A percentile compares a stretch with the other conserved stretches of the same genome.
phyloP scores from a whole-genome alignment of 495 filamentous ascomycete genomes.

The Penicillium malachiteum region DNA sequence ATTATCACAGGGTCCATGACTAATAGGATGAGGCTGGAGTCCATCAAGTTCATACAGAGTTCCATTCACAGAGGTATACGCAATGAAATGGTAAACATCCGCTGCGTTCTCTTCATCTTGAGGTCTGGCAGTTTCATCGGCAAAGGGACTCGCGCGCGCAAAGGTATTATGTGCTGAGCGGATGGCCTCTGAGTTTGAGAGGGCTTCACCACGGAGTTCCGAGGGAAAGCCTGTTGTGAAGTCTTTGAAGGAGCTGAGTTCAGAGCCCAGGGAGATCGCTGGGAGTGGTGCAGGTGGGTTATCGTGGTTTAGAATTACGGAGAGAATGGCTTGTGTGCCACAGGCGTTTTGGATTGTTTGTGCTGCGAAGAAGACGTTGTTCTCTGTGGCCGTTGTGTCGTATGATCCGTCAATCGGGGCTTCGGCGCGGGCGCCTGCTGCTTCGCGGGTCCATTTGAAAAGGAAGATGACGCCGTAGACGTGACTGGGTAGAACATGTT shows the following conservation, averaged over 20 bases:
- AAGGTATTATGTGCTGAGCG: conserved; percentile 93
- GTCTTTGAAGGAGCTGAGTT: conserved; percentile 78
- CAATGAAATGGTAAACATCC: conserved; percentile 97
- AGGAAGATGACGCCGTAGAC: conserved; percentile 99
- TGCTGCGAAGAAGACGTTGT: conserved; percentile 87
- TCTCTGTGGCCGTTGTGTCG: conserved; percentile 64
- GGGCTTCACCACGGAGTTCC: conserved; percentile 68
- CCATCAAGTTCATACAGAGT: conserved; percentile 93
- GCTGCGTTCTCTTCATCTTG: conserved; percentile 53
- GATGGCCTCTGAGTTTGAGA: conserved; percentile 75
- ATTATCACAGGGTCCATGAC: conserved; percentile 70
- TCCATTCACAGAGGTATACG: conserved; percentile 79
- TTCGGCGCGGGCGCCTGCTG: conserved; percentile 56
- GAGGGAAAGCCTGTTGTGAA: conserved; percentile 87
- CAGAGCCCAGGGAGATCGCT: conserved; percentile 48
- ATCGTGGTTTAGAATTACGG: conserved; percentile 86
- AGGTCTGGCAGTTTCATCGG: conserved; percentile 75
- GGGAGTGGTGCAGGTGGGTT: conserved; percentile 16
- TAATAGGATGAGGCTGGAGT: conserved; percentile 86
- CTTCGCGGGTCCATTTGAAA: conserved; percentile 91
- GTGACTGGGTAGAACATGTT: conserved; percentile 49
- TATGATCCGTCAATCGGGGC: conserved; percentile 74
- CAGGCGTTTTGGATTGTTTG: conserved; percentile 99
- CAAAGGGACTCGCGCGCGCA: conserved; percentile 82
- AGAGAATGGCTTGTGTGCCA: conserved; percentile 93